Evolutionary conservation across 306 rosid species (phyloP).

Genomic region (Psophocarpus tetragonolobus): DNA sequence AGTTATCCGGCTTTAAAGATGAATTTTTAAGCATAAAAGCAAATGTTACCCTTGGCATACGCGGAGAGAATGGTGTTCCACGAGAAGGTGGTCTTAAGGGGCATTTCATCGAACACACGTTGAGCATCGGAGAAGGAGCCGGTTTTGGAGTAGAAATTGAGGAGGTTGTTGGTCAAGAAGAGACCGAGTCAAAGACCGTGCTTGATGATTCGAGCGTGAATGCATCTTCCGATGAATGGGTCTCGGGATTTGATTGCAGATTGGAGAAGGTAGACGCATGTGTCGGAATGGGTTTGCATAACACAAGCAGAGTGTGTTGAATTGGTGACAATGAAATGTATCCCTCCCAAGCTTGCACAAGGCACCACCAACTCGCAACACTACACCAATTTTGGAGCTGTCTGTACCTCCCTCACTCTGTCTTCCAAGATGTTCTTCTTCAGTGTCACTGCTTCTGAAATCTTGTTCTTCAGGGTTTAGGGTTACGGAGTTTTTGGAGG

Average conservation of each 20-base stretch:
- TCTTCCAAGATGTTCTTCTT: too few relatives aligned
- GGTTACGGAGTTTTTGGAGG: too few relatives aligned
- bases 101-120: constrained; percentile 72
- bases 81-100: constrained; percentile 49
- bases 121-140: constrained; percentile 54
- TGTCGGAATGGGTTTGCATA: constrained; percentile 55
- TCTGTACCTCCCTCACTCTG: too few relatives aligned
- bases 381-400: too few relatives aligned
- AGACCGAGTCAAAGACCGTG: constrained; percentile 60
- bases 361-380: too few relatives aligned
- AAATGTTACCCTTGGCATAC: constrained; percentile 59
- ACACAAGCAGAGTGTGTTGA: neutral
- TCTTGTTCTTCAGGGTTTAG: too few relatives aligned
- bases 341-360: too few relatives aligned
- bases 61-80: constrained; percentile 84
- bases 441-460: too few relatives aligned
- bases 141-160: constrained; percentile 57
- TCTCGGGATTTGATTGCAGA: constrained; percentile 54
- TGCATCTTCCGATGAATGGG: constrained; percentile 51
- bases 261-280: constrained; percentile 60
- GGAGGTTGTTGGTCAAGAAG: constrained; percentile 70
- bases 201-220: constrained; percentile 72
- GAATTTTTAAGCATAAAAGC: constrained; percentile 57
- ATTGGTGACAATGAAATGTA: neutral
- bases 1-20: constrained; percentile 66